Base-by-base conservation (phyloP, 169 alveolate species). In the Eimeria acervulina region DNA sequence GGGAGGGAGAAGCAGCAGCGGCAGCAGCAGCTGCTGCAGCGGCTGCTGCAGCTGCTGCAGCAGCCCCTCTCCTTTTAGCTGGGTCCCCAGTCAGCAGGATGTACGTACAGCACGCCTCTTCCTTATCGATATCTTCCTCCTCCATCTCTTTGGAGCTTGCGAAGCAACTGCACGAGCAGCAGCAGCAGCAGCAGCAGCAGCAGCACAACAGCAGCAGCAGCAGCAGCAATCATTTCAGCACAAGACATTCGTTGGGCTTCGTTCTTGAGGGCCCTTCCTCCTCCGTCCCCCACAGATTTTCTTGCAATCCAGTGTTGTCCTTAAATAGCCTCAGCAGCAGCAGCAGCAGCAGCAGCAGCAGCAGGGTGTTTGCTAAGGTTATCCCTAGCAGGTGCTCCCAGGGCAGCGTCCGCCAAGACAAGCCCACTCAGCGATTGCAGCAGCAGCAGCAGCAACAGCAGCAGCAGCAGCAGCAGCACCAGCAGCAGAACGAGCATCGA, bases 401-500 rank as follows among this genome's bases (percentile, higher is more conserved):
- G 40, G 36, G 28, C 36, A 66, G 36, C 26, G 36, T 23, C 26
- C 85, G 85, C 85, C 47, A 33, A 7, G 40, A 74, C 17, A 33
- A 44, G 19, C 10, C 36, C 31, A 23, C 28, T 38, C 85, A 74
- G 85, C 85, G 40, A 40, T 23, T n/a, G 47, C 40, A 31, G 31
- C 85, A n/a, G 47, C 52, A 7, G 85, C 10, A 74, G 21, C 85
- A n/a, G 47, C 85, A 31, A 44, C 85, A 74, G 85, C 84, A 74
- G 84, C 85, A 31, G 55, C 85, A 31, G 85, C 47, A 26, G 85
- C 21, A 10, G 85, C 85, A 66, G 26, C 8, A 21, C n/a, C 85
- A 31, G 85, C 85, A 74, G 85, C 84, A 74, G 84, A 38, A 31
- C 2, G 47, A 31, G 85, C 47, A 26, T 38, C 21, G 10, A 44